Conservation (phyloP, 2,329 filamentous ascomycete genomes). For the Phaeoacremonium minimum region DNA sequence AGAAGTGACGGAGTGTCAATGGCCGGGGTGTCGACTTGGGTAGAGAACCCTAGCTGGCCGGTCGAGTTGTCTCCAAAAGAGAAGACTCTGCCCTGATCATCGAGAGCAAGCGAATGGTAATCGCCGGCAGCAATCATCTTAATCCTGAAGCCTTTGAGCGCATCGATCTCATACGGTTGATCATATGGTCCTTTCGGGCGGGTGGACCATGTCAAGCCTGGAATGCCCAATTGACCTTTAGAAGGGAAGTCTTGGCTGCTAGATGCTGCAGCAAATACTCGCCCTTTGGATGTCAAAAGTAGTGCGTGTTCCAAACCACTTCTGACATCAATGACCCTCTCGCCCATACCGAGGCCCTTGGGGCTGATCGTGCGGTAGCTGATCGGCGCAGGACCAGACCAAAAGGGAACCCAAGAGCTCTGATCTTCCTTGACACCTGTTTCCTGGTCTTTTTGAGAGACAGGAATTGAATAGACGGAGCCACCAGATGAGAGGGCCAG, state of each 20-base stretch:
- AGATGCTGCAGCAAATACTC: slow-evolving; percentile 84
- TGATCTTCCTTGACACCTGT: slow-evolving; percentile 48
- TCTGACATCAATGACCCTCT: slow-evolving; percentile 69
- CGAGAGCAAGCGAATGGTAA: slow-evolving; percentile 76
- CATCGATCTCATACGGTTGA: slow-evolving; percentile 72
- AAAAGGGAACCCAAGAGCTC: slow-evolving; percentile 68
- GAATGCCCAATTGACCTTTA: slow-evolving; percentile 82
- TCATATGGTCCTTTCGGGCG: slow-evolving; percentile 77
- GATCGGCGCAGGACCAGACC: slow-evolving; percentile 46
- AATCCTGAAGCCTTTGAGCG: slow-evolving; percentile 67
- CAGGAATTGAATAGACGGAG: slow-evolving; percentile 78
- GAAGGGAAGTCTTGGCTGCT: slow-evolving; percentile 74
- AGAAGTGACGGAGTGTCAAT: slow-evolving; percentile 69
- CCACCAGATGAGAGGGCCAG: slow-evolving; percentile 73
- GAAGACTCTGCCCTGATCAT: slow-evolving; percentile 73
- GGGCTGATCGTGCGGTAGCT: slow-evolving; percentile 73
- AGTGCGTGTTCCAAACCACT: slow-evolving; percentile 83
- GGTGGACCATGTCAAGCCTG: slow-evolving; percentile 75
- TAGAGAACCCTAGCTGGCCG: slow-evolving; percentile 86
- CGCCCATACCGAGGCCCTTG: slow-evolving; percentile 57
- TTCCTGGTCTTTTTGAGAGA: slow-evolving; percentile 67
- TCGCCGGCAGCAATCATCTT: slow-evolving; percentile 78
- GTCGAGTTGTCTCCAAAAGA: slow-evolving; percentile 86
- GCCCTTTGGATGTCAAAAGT: slow-evolving; percentile 77
- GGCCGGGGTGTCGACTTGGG: slow-evolving; percentile 53